Evolutionary conservation across 140 eudicot species (phyloP).

Genomic region (Bidens hawaiensis): DNA sequence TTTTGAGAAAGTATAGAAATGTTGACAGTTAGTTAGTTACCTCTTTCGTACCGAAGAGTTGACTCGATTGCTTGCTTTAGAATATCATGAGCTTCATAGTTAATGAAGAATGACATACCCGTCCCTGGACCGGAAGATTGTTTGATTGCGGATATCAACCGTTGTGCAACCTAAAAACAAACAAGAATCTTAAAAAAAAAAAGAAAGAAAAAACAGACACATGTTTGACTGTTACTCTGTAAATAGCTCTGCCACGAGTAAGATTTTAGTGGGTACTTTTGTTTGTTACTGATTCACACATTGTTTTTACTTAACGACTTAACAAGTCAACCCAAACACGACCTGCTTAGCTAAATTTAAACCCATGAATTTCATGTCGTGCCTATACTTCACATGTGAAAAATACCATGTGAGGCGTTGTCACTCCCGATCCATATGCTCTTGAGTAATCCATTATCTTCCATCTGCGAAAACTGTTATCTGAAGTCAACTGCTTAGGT

Average conservation of each 20-base stretch:
- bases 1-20: not conserved
- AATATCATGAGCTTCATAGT: constrained; percentile 45
- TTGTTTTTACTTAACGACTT: not conserved
- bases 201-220: not conserved
- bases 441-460: constrained; percentile 80
- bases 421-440: constrained; percentile 57
- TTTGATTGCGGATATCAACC: constrained; percentile 46
- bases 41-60: constrained; percentile 62
- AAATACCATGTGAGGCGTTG: constrained; percentile 72
- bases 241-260: not conserved
- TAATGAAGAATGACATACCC: constrained; percentile 84
- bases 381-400: not conserved
- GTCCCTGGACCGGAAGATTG: constrained; percentile 40
- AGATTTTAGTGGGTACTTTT: no score
- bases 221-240: not conserved
- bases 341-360: not conserved
- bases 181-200: constrained; percentile 2
- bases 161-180: constrained; percentile 67
- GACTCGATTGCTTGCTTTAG: constrained; percentile 79
- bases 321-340: not conserved
- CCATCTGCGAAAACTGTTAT: constrained; percentile 51
- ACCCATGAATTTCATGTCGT: not conserved
- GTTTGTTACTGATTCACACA: not conserved
- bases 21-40: constrained; percentile 24
- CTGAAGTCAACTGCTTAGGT: constrained; percentile 21